Percentiles rank a stretch among this genome's conserved stretches.
Evolutionary conservation across 352 stramenopile genomes (phyloP).

Genomic region (Pythium brachiatum): DNA sequence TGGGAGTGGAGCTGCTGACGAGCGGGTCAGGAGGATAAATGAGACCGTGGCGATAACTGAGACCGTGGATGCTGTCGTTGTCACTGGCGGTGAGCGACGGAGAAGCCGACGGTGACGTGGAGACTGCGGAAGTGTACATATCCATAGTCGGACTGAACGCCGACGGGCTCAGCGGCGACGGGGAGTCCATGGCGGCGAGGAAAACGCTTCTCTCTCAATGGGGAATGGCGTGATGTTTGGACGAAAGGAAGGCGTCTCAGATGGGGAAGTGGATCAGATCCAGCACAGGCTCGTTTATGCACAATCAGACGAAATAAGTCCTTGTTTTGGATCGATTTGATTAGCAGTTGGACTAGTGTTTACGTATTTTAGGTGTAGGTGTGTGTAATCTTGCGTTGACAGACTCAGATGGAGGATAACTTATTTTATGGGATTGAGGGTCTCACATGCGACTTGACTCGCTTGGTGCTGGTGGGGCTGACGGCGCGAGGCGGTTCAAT

Average conservation of each 20-base stretch:
- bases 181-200: conserved; percentile 6
- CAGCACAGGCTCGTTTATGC: not conserved
- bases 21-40: too few species aligned
- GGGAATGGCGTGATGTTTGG: too few species aligned
- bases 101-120: not conserved
- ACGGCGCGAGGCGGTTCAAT: conserved; percentile 19
- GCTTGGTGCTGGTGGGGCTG: not conserved
- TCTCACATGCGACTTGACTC: not conserved
- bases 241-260: not conserved
- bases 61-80: not conserved
- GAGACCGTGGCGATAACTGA: not conserved
- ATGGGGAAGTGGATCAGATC: not conserved
- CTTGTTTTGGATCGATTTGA: not conserved
- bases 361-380: too few species aligned
- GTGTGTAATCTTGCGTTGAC: too few species aligned
- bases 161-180: conserved; percentile 13
- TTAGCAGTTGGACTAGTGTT: too few species aligned
- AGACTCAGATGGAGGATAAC: not conserved
- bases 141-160: conserved; percentile 25
- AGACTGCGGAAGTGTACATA: conserved; percentile 12
- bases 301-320: not conserved
- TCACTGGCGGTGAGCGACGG: not conserved
- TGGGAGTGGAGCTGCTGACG: too few species aligned
- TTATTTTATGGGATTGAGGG: not conserved
- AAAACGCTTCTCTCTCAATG: too few species aligned